Evolutionary conservation across 495 filamentous ascomycete genomes (phyloP), one percentile per base, ranked within the genome.

Genomic region (Penicillium turbatum): DNA sequence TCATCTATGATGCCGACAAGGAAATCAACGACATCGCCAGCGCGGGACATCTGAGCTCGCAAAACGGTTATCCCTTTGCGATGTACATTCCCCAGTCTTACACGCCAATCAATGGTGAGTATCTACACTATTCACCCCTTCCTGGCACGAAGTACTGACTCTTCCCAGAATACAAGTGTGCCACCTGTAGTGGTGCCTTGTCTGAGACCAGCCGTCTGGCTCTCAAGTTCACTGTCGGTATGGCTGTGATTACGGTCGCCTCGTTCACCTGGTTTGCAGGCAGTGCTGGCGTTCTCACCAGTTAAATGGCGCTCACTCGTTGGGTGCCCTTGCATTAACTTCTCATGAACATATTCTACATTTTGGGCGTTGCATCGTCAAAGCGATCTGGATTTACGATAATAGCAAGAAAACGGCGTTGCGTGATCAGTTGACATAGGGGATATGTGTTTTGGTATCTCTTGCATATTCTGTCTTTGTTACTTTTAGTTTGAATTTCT

Each of bases 221-320:
- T 3, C 58, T 97, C 7, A 83, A 85, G 40, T 87, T 89, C 54
- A 78, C 87, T 48, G 49, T 92, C 40, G 80, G 82, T 45, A 95
- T 95, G 88, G 82, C 79, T 37, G 55, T 79, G 16, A 72, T 93
- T 40, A 96, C 91, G 7, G 72, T 96, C 11, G 56, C 87, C 26
- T 89, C 89, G 40, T 95, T 96, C 66, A 88, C 88, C 45, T 96
- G 90, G 87, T 97, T 96, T 59, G 85, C 89, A 38, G 79, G 80
- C 37, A 87, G 80, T 10, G 76, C 85, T 48, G 87, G 81, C 26
- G 69, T 85, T 43, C 77, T 86, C 57, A 79, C 66, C 9, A 63
- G 59, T 21, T 66, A 36, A 62, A 31, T 11, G 12, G 27, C 17
- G n/a, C 30, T 2, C 15, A n/a, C 30, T 2, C 15, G 46, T n/a